Percentiles rank a stretch among this genome's conserved stretches.
Evolutionary conservation across 2,329 filamentous ascomycete genomes (phyloP).

Genomic region (Fusarium sp.): DNA sequence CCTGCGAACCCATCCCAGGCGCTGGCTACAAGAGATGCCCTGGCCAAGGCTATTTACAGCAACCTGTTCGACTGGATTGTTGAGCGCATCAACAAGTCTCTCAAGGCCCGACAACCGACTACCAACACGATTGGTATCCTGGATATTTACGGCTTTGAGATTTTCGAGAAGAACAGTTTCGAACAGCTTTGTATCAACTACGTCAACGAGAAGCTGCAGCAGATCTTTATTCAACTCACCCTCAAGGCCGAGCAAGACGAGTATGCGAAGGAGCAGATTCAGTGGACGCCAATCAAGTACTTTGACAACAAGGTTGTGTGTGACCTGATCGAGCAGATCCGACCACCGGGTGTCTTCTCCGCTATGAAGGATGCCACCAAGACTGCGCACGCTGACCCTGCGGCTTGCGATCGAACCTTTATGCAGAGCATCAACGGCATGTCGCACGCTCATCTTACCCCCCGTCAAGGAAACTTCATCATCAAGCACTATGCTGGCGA

Average conservation of each 20-base stretch:
- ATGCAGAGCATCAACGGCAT: constrained; percentile 93
- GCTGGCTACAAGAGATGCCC: constrained; percentile 85
- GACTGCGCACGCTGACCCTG: constrained; percentile 95
- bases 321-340: constrained; percentile 91
- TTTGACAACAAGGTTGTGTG: constrained; percentile 99
- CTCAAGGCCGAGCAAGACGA: constrained; percentile 98
- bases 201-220: constrained; percentile 98
- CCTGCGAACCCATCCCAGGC: constrained; percentile 92
- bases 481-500: constrained; percentile 99
- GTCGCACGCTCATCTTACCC: constrained; percentile 90
- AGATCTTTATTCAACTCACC: constrained; percentile 98
- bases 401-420: constrained; percentile 94
- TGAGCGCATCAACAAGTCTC: constrained; percentile 86
- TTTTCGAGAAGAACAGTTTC: constrained; percentile 99
- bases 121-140: constrained; percentile 93
- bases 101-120: constrained; percentile 81
- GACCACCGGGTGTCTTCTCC: constrained; percentile 93
- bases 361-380: constrained; percentile 98
- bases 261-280: constrained; percentile 94
- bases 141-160: constrained; percentile 99
- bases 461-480: constrained; percentile 94
- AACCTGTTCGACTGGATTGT: constrained; percentile 99
- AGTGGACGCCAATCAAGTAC: constrained; percentile 99
- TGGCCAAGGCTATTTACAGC: constrained; percentile 96
- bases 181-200: constrained; percentile 99